Percentiles rank a stretch among this genome's conserved stretches.
These are phyloP conservation scores for Musa acuminata DNA, from an alignment of 176 grass and related monocot species.

Conservation along the genomic window DNA sequence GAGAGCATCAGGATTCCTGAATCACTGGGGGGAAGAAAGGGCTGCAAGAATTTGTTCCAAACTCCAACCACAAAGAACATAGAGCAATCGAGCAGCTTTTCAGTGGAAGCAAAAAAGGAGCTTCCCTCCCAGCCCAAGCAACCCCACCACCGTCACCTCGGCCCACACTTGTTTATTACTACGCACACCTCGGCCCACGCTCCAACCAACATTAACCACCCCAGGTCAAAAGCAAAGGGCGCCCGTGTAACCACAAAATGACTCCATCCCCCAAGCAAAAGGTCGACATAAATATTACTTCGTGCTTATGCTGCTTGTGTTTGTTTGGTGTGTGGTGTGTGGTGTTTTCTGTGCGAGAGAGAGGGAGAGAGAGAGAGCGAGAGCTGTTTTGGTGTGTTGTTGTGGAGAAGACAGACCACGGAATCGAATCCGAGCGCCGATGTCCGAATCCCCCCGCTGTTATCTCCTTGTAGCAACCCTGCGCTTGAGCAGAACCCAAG, in stretches of 20 bases:
- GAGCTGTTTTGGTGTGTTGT: background rate
- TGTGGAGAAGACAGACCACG: background rate
- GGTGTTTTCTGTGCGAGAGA: background rate
- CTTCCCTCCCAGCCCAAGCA: too few species aligned
- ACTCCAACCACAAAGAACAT: too few species aligned
- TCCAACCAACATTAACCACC: background rate
- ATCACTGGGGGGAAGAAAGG: too few species aligned
- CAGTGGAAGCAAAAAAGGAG: background rate
- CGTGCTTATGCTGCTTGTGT: too few species aligned
- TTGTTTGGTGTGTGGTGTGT: too few species aligned
- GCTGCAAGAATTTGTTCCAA: too few species aligned
- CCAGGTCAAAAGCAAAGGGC: background rate
- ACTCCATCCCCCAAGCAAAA: background rate
- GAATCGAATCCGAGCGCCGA: conserved; percentile 14
- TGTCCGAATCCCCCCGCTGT: conserved; percentile 24
- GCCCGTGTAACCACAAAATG: background rate
- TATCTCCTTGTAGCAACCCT: conserved; percentile 19
- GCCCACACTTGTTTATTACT: background rate
- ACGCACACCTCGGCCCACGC: background rate
- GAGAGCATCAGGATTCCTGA: too few species aligned
- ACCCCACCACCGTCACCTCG: background rate
- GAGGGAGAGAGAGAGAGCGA: background rate
- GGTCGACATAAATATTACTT: background rate
- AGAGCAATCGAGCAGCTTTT: background rate
- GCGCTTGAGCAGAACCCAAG: background rate